Percentiles rank a stretch among this genome's conserved stretches.
Conservation (phyloP, 2,329 filamentous ascomycete genomes). For the Cladophialophora immunda region DNA sequence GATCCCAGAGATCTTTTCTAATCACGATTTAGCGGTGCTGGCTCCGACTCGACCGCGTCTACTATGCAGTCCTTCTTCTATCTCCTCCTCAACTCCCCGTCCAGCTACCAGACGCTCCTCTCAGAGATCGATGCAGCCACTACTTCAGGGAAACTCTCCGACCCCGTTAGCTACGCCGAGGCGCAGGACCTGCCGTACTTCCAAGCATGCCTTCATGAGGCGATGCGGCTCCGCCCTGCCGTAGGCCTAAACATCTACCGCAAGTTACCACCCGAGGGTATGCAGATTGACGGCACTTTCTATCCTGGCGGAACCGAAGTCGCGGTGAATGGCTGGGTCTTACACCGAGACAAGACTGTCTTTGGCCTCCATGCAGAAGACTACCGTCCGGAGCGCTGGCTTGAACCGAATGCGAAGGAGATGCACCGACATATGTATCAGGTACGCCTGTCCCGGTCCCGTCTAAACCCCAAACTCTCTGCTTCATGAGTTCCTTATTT, state of each 20-base stretch:
- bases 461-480: not conserved
- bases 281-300: slow-evolving; percentile 26
- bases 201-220: slow-evolving; percentile 29
- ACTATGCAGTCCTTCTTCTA: slow-evolving; percentile 67
- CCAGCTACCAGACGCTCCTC: slow-evolving; percentile 59
- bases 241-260: slow-evolving; percentile 40
- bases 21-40: slow-evolving; percentile 47
- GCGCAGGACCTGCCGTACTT: slow-evolving; percentile 28
- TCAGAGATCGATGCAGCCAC: slow-evolving; percentile 46
- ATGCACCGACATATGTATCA: slow-evolving; percentile 65
- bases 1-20: not conserved
- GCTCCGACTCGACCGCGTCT: slow-evolving; percentile 68
- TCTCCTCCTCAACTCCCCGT: slow-evolving; percentile 58
- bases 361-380: slow-evolving; percentile 51
- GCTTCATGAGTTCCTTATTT: no score
- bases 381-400: slow-evolving; percentile 58
- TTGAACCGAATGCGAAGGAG: slow-evolving; percentile 49
- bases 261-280: slow-evolving; percentile 34
- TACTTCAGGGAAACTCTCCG: no score
- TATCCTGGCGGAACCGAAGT: slow-evolving; percentile 23
- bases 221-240: slow-evolving; percentile 35
- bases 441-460: slow-evolving; percentile 45
- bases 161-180: slow-evolving; percentile 21
- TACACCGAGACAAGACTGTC: slow-evolving; percentile 52
- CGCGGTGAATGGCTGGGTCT: slow-evolving; percentile 42